Percentiles rank a stretch among this genome's conserved stretches.
These are phyloP conservation scores for Globisporangium mamillatum DNA, from an alignment of 352 stramenopile species.

Conservation along the genomic window DNA sequence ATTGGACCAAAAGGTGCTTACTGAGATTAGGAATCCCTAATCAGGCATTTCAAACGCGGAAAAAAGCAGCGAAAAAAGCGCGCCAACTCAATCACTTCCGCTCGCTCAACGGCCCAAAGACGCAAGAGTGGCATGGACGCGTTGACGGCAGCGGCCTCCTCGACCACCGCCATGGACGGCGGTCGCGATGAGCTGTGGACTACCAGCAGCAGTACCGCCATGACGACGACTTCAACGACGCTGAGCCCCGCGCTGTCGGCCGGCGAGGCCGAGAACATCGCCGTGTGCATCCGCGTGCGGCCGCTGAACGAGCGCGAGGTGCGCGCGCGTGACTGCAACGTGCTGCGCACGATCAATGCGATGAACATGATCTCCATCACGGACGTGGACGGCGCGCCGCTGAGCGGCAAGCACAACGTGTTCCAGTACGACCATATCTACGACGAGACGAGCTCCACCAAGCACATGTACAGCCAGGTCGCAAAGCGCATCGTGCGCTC, in stretches of 20 bases:
- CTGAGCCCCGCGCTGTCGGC: conserved; percentile 1
- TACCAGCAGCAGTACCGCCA: not conserved
- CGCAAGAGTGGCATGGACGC: conserved; percentile 4
- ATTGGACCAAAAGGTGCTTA: not conserved
- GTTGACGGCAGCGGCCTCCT: not conserved
- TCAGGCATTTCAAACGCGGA: not conserved
- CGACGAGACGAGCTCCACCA: conserved; percentile 43
- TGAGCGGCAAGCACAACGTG: conserved; percentile 64
- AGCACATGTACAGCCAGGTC: conserved; percentile 56
- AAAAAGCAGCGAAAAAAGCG: not conserved
- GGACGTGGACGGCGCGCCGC: conserved; percentile 44
- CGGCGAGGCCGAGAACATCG: conserved; percentile 63
- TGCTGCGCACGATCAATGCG: conserved; percentile 37
- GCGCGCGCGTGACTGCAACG: conserved; percentile 35
- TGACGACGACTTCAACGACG: not conserved
- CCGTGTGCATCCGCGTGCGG: conserved; percentile 80
- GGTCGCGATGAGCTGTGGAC: not conserved
- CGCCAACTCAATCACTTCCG: not conserved
- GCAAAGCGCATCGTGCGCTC: conserved; percentile 73
- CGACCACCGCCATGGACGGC: not conserved
- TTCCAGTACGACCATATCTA: conserved; percentile 86
- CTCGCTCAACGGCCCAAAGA: not conserved
- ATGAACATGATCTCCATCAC: conserved; percentile 59
- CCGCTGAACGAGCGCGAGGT: conserved; percentile 73
- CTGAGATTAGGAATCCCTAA: not conserved